Evolutionary conservation across 1,284 basidiomycete genomes (phyloP).

Genomic region (Leucoagaricus sp.): DNA sequence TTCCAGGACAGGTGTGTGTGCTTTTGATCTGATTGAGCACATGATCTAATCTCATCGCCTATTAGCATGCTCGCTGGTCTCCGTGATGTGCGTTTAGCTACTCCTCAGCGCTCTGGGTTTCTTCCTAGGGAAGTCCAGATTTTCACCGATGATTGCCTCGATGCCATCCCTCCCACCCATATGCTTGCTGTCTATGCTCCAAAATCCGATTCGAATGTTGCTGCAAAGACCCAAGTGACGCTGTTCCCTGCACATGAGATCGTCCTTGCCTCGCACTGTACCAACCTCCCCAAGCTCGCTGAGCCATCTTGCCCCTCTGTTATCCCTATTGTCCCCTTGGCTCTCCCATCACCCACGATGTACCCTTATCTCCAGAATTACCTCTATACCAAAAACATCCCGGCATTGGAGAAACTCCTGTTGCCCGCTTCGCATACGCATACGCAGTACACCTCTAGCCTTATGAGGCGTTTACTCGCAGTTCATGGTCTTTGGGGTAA

Average conservation of each 20-base stretch:
- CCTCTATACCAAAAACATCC: constrained; percentile 47
- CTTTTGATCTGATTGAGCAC: not conserved
- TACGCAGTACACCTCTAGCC: constrained; percentile 22
- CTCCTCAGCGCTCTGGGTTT: constrained; percentile 6
- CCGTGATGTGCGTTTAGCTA: constrained; percentile 7
- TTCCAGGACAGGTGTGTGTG: constrained; percentile 13
- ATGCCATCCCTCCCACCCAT: constrained; percentile 43
- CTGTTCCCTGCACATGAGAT: constrained; percentile 60
- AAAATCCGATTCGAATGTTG: constrained; percentile 22
- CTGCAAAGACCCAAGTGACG: constrained; percentile 36
- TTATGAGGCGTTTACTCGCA: constrained; percentile 34
- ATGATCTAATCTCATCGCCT: not conserved
- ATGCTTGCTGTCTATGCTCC: constrained; percentile 52
- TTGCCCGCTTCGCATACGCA: constrained; percentile 27
- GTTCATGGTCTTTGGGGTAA: constrained; percentile 64
- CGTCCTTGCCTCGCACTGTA: constrained; percentile 55
- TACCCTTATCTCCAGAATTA: constrained; percentile 53
- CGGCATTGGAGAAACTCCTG: constrained; percentile 43
- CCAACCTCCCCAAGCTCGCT: constrained; percentile 47
- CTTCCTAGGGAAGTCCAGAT: constrained; percentile 11
- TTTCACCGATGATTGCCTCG: not conserved
- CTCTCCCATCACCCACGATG: constrained; percentile 48
- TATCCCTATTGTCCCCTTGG: constrained; percentile 49
- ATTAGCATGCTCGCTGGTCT: constrained; percentile 12
- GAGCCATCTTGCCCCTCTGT: constrained; percentile 26